Base-by-base conservation (phyloP, 2,329 filamentous ascomycete species). In the Hymenoscyphus occultus region DNA sequence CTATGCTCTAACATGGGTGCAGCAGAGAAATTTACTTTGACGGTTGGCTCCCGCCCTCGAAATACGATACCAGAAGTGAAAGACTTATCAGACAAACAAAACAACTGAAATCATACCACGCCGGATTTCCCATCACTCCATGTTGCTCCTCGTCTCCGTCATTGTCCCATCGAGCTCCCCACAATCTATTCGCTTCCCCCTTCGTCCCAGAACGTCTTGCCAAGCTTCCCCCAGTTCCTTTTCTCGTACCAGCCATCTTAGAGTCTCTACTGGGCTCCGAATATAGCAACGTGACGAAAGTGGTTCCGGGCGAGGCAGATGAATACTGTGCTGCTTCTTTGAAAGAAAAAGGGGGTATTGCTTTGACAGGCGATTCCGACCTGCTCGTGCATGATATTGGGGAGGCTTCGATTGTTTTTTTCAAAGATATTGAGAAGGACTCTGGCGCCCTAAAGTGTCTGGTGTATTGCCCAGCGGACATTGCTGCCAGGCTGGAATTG, bases 321-420 rank as follows among this genome's bases (percentile, higher is more conserved):
- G 78, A 82, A 31, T 95, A 86, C 77, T 97, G 93, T 75, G 92
- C 92, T 2, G 78, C 82, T 14, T 81, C 87, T 62, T 82, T 91
- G 6, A 81, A 80, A n/a, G 68, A 78, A 2, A 74, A 80, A 39
- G 80, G 82, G 1, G 86, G 85, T 0, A 79, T 81, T 1, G 83
- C 92, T 14, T 77, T 97, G 6, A 96, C 92, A 0, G 88, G 87
- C n/a, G 94, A 98, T 72, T 96, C 93, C 0, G 94, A 98, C 73
- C 81, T 97, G 9, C 79, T 96, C 0, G 82, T 94, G 0, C 88
- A 93, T 74, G 83, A 92, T 65, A 81, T 94, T 9, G 89, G 88
- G 0, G 68, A 82, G 1, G 89, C 89, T 0, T 80, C 81, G 0
- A 86, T 96, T 0, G 80, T 87, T 0, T 88, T 94, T 64, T 83